Evolutionary conservation across 2,329 filamentous ascomycete genomes (phyloP).

Genomic region (Trichoderma atroviride): DNA sequence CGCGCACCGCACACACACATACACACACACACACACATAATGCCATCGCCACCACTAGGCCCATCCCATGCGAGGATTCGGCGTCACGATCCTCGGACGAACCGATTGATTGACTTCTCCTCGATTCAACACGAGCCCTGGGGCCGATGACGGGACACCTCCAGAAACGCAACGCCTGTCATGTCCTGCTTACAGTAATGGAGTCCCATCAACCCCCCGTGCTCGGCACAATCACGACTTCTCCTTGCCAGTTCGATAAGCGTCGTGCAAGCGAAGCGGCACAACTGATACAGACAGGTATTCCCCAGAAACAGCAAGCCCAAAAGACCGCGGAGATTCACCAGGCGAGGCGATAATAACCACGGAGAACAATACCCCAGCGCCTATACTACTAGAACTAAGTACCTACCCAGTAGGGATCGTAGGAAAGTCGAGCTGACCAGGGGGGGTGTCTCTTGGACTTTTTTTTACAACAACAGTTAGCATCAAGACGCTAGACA

Average conservation of each 20-base stretch:
- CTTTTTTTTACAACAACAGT: background rate
- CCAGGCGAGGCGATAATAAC: background rate
- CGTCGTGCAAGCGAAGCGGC: constrained; percentile 8
- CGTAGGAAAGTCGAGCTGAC: constrained; percentile 16
- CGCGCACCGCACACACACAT: background rate
- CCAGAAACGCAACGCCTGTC: background rate
- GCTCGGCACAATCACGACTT: background rate
- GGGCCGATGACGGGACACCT: background rate
- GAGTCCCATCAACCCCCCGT: background rate
- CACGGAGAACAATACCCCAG: background rate
- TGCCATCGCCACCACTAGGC: background rate
- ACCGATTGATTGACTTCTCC: background rate
- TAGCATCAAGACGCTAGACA: background rate
- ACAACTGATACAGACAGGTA: constrained; percentile 4
- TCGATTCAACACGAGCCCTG: background rate
- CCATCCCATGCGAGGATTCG: background rate
- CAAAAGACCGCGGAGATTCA: constrained; percentile 6
- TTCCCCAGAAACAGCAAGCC: constrained; percentile 18
- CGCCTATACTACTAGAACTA: background rate
- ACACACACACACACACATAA: background rate
- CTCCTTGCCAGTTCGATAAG: background rate
- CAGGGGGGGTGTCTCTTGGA: constrained; percentile 21
- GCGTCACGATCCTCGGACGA: constrained; percentile 1
- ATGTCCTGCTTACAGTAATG: background rate
- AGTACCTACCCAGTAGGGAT: constrained; percentile 20